A percentile compares a stretch with the other conserved stretches of the same genome.
Evolutionary conservation across 1,284 basidiomycete species (phyloP).

Genomic region (Ustilago vetiveriae): DNA sequence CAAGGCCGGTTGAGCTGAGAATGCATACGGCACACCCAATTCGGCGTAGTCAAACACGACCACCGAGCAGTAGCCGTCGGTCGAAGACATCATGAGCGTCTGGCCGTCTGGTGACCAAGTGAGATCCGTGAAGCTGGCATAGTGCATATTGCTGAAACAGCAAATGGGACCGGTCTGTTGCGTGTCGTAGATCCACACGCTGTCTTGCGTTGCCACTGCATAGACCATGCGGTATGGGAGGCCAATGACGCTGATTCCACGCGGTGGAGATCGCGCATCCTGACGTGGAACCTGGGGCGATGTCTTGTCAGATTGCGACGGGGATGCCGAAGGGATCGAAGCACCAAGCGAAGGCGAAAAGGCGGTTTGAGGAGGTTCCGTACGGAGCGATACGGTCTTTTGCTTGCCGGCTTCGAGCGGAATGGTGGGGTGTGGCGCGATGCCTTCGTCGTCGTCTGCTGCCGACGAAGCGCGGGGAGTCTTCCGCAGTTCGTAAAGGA

Average conservation of each 20-base stretch:
- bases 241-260: constrained; percentile 76
- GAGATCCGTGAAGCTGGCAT: constrained; percentile 96
- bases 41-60: constrained; percentile 82
- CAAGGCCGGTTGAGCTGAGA: constrained; percentile 53
- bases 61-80: constrained; percentile 96
- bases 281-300: constrained; percentile 9
- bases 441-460: constrained; percentile 37
- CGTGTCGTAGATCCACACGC: constrained; percentile 93
- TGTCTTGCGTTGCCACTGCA: constrained; percentile 96
- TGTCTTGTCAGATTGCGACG: constrained; percentile 18
- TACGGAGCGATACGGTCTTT: constrained; percentile 70
- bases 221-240: constrained; percentile 94
- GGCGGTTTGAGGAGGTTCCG: constrained; percentile 7
- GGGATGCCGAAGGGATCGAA: constrained; percentile 8
- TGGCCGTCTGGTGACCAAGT: constrained; percentile 97
- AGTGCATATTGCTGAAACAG: constrained; percentile 92
- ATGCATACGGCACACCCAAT: constrained; percentile 74
- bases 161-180: constrained; percentile 93
- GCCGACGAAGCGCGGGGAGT: constrained; percentile 21
- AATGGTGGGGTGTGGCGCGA: constrained; percentile 67
- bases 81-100: constrained; percentile 86
- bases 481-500: constrained; percentile 84
- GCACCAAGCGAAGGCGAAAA: constrained; percentile 14
- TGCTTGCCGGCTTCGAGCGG: constrained; percentile 78
- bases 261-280: constrained; percentile 32